Evolutionary conservation across 2,329 filamentous ascomycete genomes (phyloP), one percentile per base, ranked within the genome.

Genomic region (Hymenoscyphus fraxineus): DNA sequence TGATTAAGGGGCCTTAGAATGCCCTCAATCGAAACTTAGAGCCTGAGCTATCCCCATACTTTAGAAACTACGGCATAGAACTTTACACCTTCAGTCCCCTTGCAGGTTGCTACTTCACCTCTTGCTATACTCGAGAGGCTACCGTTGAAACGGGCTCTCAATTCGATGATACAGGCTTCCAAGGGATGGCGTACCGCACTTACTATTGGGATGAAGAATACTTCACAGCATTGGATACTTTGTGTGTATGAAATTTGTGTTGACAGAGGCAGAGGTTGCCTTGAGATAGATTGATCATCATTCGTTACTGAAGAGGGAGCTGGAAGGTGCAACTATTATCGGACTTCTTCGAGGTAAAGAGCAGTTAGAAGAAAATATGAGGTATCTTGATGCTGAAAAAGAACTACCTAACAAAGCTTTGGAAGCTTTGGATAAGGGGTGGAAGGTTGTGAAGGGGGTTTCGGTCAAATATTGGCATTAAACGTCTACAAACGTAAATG

Each of bases 231-330:
- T 79, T 95, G 56, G 80, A 83, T 65, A 77, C 88, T 58, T 83
- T 95, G 67, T 2, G 89, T 87, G 86, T 0, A 79, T 87, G 71
- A 89, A 90, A 77, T 83, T 92, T 73, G 84, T 83, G 1, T 74
- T 94, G 69, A 88, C 85, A 2, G 78, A 92, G 74, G 83, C 92
- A 58, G 91, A 95, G 78, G 87, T 84, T 16, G 90, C 90, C 0
- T 80, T 93, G 73, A 82, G 91, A 60, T 94, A 91, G 90, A 76
- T 83, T 61, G 83, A 85, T 58, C 89, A 93, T 74, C 91, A 94
- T 77, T 90, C 87, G 6, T 77, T 79, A 64, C 78, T 88, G 55
- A 81, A 79, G 67, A 75, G 83, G 67, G 81, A 78, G 68, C 76
- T 79, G 47, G 83, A 82, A 69, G 79, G 79, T 70, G 78, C 75